Conservation (phyloP, 2,329 filamentous ascomycete species). For the Exophiala sideris region DNA sequence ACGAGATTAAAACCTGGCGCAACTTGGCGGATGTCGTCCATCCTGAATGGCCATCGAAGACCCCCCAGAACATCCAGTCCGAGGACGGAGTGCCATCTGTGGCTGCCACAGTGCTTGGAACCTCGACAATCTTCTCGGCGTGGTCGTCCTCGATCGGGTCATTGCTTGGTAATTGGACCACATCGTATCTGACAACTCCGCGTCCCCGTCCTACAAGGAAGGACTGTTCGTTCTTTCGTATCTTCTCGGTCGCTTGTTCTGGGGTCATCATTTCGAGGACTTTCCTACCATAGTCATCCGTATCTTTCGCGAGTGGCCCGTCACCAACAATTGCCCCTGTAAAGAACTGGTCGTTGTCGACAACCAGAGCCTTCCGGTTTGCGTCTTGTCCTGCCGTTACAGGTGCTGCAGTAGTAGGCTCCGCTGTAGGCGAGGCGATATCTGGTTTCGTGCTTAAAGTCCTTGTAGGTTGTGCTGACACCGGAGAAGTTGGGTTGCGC, state of each 20-base stretch:
- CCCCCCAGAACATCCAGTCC: constrained; percentile 99
- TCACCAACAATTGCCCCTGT: constrained; percentile 83
- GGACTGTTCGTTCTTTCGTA: constrained; percentile 86
- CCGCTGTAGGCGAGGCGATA: constrained; percentile 14
- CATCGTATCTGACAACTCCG: constrained; percentile 90
- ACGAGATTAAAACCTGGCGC: constrained; percentile 85
- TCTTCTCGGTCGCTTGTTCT: constrained; percentile 85
- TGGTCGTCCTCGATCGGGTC: constrained; percentile 98
- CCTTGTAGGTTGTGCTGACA: constrained; percentile 19
- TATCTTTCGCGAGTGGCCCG: constrained; percentile 82
- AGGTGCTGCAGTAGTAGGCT: constrained; percentile 30
- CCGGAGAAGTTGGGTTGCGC: constrained; percentile 23
- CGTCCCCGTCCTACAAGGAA: constrained; percentile 84
- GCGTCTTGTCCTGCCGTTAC: constrained; percentile 51
- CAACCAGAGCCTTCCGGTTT: constrained; percentile 67
- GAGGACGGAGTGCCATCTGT: constrained; percentile 54
- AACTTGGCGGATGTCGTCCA: constrained; percentile 98
- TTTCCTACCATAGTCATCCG: constrained; percentile 76
- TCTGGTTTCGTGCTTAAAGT: constrained; percentile 20
- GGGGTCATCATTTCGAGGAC: constrained; percentile 95
- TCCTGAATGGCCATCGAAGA: constrained; percentile 94
- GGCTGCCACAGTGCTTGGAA: constrained; percentile 61
- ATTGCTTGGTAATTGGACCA: constrained; percentile 92
- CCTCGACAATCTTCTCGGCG: constrained; percentile 94
- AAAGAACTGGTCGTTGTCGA: constrained; percentile 86